phyloP scores from a whole-genome alignment of 1,284 basidiomycete species.

The Malassezia obtusa region DNA sequence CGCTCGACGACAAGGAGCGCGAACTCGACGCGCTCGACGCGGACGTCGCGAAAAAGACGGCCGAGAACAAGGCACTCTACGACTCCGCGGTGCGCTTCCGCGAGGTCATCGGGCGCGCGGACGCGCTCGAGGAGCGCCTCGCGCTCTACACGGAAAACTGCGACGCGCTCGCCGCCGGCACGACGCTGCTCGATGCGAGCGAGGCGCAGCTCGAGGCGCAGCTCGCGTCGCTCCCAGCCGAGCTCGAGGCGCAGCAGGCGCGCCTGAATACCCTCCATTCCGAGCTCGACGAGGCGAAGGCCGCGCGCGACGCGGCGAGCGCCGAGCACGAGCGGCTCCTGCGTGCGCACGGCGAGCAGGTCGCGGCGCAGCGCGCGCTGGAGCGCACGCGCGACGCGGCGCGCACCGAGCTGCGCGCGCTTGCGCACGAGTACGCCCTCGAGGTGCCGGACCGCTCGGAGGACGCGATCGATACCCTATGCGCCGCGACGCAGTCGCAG shows the following conservation, averaged over 20 bases:
- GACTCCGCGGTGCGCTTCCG: constrained; percentile 74
- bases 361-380: constrained; percentile 18
- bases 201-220: constrained; percentile 29
- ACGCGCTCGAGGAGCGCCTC: constrained; percentile 61
- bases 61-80: constrained; percentile 70
- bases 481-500: not conserved
- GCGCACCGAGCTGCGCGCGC: not conserved
- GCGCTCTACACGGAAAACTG: constrained; percentile 59
- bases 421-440: not conserved
- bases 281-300: not conserved
- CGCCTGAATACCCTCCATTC: not conserved
- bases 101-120: constrained; percentile 66
- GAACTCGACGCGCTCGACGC: constrained; percentile 32
- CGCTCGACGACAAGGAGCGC: constrained; percentile 29
- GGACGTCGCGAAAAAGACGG: constrained; percentile 53
- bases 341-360: constrained; percentile 6
- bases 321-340: constrained; percentile 9
- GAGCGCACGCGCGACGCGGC: constrained; percentile 18
- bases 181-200: constrained; percentile 55
- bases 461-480: not conserved
- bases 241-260: not conserved
- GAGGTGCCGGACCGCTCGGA: not conserved
- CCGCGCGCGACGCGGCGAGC: not conserved
- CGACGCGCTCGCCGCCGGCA: constrained; percentile 54
- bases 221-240: constrained; percentile 23